Evolutionary conservation across 2,329 filamentous ascomycete species (phyloP).

Genomic region (Curvularia spicifera): DNA sequence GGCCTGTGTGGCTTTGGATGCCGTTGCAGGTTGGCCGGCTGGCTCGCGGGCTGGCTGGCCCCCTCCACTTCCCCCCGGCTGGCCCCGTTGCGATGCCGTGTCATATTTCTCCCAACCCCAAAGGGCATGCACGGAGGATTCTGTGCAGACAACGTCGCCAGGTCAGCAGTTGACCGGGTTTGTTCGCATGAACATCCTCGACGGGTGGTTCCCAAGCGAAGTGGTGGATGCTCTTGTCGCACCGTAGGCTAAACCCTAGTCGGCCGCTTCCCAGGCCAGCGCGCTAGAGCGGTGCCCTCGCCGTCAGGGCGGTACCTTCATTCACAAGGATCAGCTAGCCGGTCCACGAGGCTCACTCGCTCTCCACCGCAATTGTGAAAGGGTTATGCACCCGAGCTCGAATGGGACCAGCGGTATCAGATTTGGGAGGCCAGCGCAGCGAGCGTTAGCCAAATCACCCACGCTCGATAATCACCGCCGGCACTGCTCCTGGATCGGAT

Average conservation of each 20-base stretch:
- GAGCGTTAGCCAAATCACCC: constrained; percentile 34
- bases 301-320: constrained; percentile 40
- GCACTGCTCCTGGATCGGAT: constrained; percentile 28
- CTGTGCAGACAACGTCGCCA: constrained; percentile 26
- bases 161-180: constrained; percentile 18
- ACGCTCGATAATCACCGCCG: constrained; percentile 27
- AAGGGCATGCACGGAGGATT: constrained; percentile 13
- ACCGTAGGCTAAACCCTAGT: constrained; percentile 31
- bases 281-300: constrained; percentile 38
- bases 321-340: constrained; percentile 37
- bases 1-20: constrained; percentile 16
- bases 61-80: not conserved
- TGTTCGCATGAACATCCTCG: constrained; percentile 21
- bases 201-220: constrained; percentile 22
- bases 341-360: constrained; percentile 44
- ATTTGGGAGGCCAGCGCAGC: constrained; percentile 34
- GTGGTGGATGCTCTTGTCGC: constrained; percentile 30
- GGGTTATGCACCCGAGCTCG: constrained; percentile 42
- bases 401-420: constrained; percentile 37
- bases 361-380: constrained; percentile 45
- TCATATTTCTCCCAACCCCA: not conserved
- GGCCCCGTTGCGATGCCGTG: constrained; percentile 1
- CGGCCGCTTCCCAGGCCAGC: constrained; percentile 33
- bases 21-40: constrained; percentile 4
- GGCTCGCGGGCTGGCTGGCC: not conserved